Percentiles rank a stretch among this genome's conserved stretches.
These are phyloP conservation scores for Plasmopara halstedii DNA, from an alignment of 352 stramenopile genomes.

Conservation along the genomic window DNA sequence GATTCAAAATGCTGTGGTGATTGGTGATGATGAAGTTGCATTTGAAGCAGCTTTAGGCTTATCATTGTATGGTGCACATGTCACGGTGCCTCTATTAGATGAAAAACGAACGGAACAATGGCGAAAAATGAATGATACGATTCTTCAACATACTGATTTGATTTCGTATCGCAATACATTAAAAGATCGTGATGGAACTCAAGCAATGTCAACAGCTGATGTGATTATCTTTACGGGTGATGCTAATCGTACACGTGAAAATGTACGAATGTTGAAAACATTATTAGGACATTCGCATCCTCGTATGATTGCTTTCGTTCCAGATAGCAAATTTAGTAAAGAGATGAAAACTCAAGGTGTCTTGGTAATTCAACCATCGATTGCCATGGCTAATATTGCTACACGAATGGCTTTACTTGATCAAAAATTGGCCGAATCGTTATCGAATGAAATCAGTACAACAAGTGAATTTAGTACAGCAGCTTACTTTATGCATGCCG, in stretches of 20 bases:
- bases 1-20: conserved; percentile 45
- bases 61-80: conserved; percentile 51
- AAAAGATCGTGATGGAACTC: conserved; percentile 26
- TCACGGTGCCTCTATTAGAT: conserved; percentile 54
- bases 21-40: conserved; percentile 54
- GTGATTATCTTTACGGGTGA: conserved; percentile 62
- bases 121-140: conserved; percentile 55
- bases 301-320: conserved; percentile 53
- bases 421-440: conserved; percentile 22
- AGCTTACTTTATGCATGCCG: conserved; percentile 47
- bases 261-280: conserved; percentile 40
- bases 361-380: conserved; percentile 58
- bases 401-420: conserved; percentile 65
- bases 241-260: conserved; percentile 34
- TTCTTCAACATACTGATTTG: conserved; percentile 39
- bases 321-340: conserved; percentile 37
- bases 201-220: conserved; percentile 38
- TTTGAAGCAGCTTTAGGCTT: conserved; percentile 59
- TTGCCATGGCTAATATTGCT: conserved; percentile 57
- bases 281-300: conserved; percentile 33
- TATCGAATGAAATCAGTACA: conserved; percentile 45
- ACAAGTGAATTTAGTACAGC: conserved; percentile 43
- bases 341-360: conserved; percentile 26
- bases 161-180: conserved; percentile 70
- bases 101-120: conserved; percentile 50